Evolutionary conservation across 106 monocot genomes (phyloP).

Genomic region (Allium cepa): DNA sequence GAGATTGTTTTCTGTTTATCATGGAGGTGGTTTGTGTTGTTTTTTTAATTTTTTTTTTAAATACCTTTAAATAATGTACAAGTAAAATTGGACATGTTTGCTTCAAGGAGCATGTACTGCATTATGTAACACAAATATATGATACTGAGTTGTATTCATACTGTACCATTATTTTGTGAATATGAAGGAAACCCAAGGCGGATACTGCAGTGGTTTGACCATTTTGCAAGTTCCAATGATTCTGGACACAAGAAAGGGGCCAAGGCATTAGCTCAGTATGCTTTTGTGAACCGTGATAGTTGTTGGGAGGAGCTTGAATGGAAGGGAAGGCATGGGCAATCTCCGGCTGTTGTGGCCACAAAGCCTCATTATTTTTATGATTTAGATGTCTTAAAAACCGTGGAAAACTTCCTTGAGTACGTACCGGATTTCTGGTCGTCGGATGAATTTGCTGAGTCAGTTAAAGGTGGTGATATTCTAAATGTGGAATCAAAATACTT

Average conservation of each 20-base stretch:
- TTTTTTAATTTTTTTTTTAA: too few relatives aligned
- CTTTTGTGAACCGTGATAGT: conserved; percentile 80
- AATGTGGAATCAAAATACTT: conserved; percentile 67
- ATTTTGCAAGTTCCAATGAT: conserved; percentile 68
- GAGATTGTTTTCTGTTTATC: too few relatives aligned
- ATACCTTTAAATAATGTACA: too few relatives aligned
- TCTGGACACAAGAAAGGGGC: conserved; percentile 77
- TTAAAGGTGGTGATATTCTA: conserved; percentile 86
- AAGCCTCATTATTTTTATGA: conserved; percentile 95
- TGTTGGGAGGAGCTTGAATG: conserved; percentile 99
- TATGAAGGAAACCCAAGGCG: conserved; percentile 54
- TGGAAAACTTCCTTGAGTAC: conserved; percentile 89
- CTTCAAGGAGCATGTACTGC: too few relatives aligned
- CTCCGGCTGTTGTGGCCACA: conserved; percentile 92
- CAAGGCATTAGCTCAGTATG: conserved; percentile 71
- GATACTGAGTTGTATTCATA: too few relatives aligned
- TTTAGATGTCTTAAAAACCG: conserved; percentile 71
- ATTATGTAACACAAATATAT: too few relatives aligned
- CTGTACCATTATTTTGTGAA: background rate
- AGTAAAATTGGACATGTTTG: too few relatives aligned
- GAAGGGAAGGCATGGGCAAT: conserved; percentile 93
- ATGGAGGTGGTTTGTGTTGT: too few relatives aligned
- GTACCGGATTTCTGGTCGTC: conserved; percentile 94
- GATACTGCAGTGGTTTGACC: conserved; percentile 86
- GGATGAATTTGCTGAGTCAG: conserved; percentile 71